Evolutionary conservation across 2,329 filamentous ascomycete genomes (phyloP), one percentile per base, ranked within the genome.

Genomic region (Ascochyta viciae-villosae): DNA sequence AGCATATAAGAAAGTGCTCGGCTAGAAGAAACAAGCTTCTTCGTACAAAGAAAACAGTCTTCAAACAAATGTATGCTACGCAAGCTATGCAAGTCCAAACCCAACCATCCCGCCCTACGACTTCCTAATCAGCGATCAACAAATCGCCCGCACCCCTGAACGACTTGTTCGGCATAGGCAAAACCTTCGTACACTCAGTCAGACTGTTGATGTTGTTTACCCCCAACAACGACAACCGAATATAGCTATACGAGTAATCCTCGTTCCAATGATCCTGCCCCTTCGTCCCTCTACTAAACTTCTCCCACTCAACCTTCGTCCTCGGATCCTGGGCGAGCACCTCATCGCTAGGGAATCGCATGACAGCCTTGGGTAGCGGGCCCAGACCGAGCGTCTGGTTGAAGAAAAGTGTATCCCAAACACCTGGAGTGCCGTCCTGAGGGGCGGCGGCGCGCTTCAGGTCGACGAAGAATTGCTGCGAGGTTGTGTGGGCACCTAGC

Each of bases 151-250:
- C 60, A 10, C 35, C 51, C 49, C 42, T 50, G 39, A 67, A 66
- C 2, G 15, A 34, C 16, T 46, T 46, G 12, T 26, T 54, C 12
- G 55, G 42, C 19, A 13, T 55, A 0, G 72, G 82, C 16, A 84
- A 70, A 3, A 80, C 80, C 63, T 80, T 79, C 12, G 80, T 82
- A 74, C 82, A 85, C 60, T 85, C 82, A 2, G 76, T 80, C 46
- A 85, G 67, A 6, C 71, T 61, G 68, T 84, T 84, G 65, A 85
- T 80, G 62, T 83, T 83, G 58, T 81, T 76, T 12, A 85, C 82
- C 1, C 83, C 83, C 19, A 85, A 74, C 6, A 85, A 68, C 39
- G 77, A 80, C 39, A 85, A 73, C 16, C 82, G 78, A 49, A 83
- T 74, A 60, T 84, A 85, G 15, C 79, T 80, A 9, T 74, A 71